phyloP scores from a whole-genome alignment of 257 asterid genomes.

The Vinca minor region DNA sequence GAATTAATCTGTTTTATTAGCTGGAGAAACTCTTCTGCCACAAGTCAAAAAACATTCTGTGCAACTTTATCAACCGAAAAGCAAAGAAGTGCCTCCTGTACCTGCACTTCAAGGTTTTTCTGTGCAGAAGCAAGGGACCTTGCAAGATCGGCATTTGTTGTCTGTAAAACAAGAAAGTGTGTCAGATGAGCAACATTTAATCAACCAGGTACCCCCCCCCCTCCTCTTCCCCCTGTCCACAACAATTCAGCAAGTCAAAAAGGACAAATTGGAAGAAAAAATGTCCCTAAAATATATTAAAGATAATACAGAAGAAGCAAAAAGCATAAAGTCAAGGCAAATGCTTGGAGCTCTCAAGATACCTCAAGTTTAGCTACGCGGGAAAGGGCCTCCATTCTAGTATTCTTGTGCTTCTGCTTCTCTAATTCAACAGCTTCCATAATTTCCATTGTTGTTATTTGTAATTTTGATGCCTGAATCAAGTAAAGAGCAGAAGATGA shows the following conservation, averaged over 20 bases:
- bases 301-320: too few species aligned
- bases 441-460: slow-evolving; percentile 82
- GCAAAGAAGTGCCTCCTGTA: slow-evolving; percentile 24
- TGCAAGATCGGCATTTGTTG: slow-evolving; percentile 79
- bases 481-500: background rate
- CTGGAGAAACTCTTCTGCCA: background rate
- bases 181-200: slow-evolving; percentile 13
- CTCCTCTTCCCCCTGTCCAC: too few species aligned
- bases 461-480: slow-evolving; percentile 79
- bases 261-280: background rate
- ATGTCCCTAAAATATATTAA: too few species aligned
- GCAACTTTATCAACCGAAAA: slow-evolving; percentile 1
- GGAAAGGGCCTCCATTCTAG: slow-evolving; percentile 84
- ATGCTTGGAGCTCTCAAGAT: slow-evolving; percentile 4
- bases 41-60: background rate
- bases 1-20: background rate
- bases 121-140: slow-evolving; percentile 73
- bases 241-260: background rate
- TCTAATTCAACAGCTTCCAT: slow-evolving; percentile 96
- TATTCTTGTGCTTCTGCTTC: slow-evolving; percentile 85
- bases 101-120: slow-evolving; percentile 81
- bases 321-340: slow-evolving; percentile 13
- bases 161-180: slow-evolving; percentile 39
- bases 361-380: slow-evolving; percentile 84
- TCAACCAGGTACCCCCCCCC: background rate